phyloP scores from a whole-genome alignment of 345 rosid species.

The Gossypium longicalyx region DNA sequence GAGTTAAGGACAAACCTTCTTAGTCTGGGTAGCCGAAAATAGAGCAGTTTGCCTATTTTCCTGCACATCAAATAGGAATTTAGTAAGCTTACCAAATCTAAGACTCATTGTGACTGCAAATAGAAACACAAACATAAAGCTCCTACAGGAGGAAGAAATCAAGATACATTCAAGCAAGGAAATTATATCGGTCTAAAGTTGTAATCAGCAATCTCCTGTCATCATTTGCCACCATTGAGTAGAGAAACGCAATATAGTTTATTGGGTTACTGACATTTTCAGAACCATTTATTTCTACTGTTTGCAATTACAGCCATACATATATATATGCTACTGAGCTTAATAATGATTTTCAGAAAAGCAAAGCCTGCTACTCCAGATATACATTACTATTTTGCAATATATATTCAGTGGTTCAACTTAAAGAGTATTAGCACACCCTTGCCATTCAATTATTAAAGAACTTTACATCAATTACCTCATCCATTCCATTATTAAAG shows the following conservation, averaged over 20 bases:
- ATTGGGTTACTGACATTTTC: neutral
- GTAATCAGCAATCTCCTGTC: neutral
- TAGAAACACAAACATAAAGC: neutral
- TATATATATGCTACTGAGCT: neutral
- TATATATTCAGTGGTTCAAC: neutral
- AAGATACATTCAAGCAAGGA: neutral
- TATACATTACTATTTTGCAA: neutral
- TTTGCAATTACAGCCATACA: neutral
- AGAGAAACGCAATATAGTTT: neutral
- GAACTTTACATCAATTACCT: neutral
- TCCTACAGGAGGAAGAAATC: neutral
- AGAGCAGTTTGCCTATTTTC: constrained; percentile 96
- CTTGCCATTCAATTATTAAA: neutral
- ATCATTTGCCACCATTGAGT: neutral
- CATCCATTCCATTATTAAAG: neutral
- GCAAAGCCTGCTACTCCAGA: neutral
- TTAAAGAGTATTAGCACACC: neutral
- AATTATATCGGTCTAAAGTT: neutral
- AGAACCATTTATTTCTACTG: neutral
- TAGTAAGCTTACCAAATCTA: constrained; percentile 23
- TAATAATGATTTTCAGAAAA: neutral
- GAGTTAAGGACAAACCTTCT: constrained; percentile 52
- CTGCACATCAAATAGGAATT: constrained; percentile 31
- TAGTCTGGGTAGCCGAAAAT: constrained; percentile 96
- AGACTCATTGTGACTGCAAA: neutral